These are phyloP conservation scores for Saccharomycopsis fermentans DNA, from an alignment of 805 yeast species.

Conservation along the genomic window DNA sequence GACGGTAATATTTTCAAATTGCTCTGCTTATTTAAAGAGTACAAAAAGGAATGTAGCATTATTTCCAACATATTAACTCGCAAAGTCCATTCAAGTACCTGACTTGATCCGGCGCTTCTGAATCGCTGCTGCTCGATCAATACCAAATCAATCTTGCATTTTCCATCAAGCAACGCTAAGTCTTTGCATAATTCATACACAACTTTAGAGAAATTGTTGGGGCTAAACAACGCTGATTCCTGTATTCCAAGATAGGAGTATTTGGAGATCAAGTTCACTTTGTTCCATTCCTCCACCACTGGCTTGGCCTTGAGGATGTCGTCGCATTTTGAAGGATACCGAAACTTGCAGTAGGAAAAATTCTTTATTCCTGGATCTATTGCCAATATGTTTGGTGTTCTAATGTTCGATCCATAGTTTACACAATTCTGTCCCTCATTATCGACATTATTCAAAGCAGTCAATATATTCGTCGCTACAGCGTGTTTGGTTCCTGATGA, in stretches of 20 bases:
- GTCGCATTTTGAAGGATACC: background rate
- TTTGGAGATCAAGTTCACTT: slow-evolving; percentile 4
- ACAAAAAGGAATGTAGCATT: slow-evolving; percentile 11
- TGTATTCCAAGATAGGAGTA: background rate
- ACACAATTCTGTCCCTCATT: background rate
- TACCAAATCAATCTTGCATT: slow-evolving; percentile 3
- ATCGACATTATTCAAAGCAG: background rate
- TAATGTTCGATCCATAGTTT: background rate
- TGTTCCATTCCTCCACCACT: slow-evolving; percentile 11
- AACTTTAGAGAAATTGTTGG: slow-evolving; percentile 1
- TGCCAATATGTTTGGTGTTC: background rate
- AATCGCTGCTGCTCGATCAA: slow-evolving; percentile 15
- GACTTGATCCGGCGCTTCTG: slow-evolving; percentile 5
- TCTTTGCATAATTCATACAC: slow-evolving; percentile 2
- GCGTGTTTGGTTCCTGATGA: background rate
- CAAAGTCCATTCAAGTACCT: slow-evolving; percentile 17
- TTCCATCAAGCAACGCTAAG: background rate
- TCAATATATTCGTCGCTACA: background rate
- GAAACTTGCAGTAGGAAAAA: slow-evolving; percentile 15
- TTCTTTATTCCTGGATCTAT: slow-evolving; percentile 17
- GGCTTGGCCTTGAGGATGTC: background rate
- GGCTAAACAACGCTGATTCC: background rate
- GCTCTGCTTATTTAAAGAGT: slow-evolving; percentile 1
- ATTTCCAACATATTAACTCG: slow-evolving; percentile 16
- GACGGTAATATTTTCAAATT: background rate